These are phyloP conservation scores for Metschnikowia bowlesiae DNA, from an alignment of 805 yeast genomes.

Conservation along the genomic window DNA sequence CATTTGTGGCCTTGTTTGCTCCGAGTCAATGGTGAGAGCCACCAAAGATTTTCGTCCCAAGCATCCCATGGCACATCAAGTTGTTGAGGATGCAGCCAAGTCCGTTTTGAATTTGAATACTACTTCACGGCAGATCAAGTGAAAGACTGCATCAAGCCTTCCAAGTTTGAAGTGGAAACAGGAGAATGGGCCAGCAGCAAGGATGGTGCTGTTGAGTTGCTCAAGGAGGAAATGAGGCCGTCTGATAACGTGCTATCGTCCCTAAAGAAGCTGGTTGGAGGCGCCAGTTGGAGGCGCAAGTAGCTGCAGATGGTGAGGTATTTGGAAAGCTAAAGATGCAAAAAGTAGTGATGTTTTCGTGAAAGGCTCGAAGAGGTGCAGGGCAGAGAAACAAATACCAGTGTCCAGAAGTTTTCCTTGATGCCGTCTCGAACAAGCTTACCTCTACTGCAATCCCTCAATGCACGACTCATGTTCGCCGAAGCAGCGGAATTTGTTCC, in stretches of 20 bases:
- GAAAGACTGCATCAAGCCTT: conserved; percentile 96
- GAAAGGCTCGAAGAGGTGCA: conserved; percentile 71
- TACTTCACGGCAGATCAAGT: conserved; percentile 97
- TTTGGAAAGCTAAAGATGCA: conserved; percentile 47
- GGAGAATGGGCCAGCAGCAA: conserved; percentile 90
- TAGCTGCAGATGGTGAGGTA: conserved; percentile 78
- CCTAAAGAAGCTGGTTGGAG: conserved; percentile 73
- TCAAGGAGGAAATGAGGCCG: conserved; percentile 79
- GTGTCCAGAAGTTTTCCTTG: conserved; percentile 93
- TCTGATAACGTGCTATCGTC: no score
- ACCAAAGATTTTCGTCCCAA: conserved; percentile 22
- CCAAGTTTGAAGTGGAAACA: conserved; percentile 94
- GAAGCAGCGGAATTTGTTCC: no score
- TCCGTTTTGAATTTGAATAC: conserved; percentile 73
- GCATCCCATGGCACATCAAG: conserved; percentile 78
- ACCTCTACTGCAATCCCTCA: conserved; percentile 79
- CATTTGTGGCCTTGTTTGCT: no score
- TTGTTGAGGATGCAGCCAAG: conserved; percentile 80
- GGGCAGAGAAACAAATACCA: conserved; percentile 77
- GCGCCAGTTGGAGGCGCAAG: conserved; percentile 41
- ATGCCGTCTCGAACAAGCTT: conserved; percentile 85
- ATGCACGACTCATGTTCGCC: no score
- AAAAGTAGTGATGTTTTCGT: conserved; percentile 37
- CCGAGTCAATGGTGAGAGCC: no score
- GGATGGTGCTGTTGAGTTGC: conserved; percentile 66